phyloP scores from a whole-genome alignment of 2,329 filamentous ascomycete species.

The Fusarium xyrophilum region DNA sequence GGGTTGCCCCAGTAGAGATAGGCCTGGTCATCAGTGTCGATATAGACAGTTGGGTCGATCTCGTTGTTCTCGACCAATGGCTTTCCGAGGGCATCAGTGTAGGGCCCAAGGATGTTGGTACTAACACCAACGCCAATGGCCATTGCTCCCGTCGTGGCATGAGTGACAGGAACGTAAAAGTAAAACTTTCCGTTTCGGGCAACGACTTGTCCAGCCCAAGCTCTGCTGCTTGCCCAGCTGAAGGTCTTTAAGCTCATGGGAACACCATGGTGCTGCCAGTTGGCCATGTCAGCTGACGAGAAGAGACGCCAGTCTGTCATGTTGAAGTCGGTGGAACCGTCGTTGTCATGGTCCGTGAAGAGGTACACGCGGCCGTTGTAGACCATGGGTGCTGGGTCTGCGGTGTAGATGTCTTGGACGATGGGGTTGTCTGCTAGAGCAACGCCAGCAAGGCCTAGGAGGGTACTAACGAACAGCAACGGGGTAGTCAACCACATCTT shows the following conservation, averaged over 20 bases:
- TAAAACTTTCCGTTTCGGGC: constrained; percentile 48
- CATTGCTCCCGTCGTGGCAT: constrained; percentile 44
- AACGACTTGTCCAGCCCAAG: constrained; percentile 48
- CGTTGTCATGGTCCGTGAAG: constrained; percentile 46
- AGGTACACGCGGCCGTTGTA: constrained; percentile 49
- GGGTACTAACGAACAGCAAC: background rate
- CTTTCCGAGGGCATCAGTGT: constrained; percentile 44
- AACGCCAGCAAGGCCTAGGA: background rate
- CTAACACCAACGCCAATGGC: constrained; percentile 50
- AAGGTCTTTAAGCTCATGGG: constrained; percentile 44
- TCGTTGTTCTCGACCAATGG: constrained; percentile 48
- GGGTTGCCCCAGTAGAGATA: constrained; percentile 52
- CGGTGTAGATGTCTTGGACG: constrained; percentile 44
- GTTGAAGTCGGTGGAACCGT: constrained; percentile 44
- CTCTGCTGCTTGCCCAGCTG: constrained; percentile 47
- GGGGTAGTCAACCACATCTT: background rate
- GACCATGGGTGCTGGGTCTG: constrained; percentile 50
- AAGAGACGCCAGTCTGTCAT: constrained; percentile 50
- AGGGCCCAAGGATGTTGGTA: constrained; percentile 46
- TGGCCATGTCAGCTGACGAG: constrained; percentile 39
- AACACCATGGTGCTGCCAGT: constrained; percentile 46
- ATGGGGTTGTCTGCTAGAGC: constrained; percentile 7
- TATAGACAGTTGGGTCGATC: constrained; percentile 50
- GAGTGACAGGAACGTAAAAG: constrained; percentile 47
- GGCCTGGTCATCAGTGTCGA: constrained; percentile 47